Base-by-base conservation (phyloP, 2,329 filamentous ascomycete genomes). In the Apiospora kogelbergensis region DNA sequence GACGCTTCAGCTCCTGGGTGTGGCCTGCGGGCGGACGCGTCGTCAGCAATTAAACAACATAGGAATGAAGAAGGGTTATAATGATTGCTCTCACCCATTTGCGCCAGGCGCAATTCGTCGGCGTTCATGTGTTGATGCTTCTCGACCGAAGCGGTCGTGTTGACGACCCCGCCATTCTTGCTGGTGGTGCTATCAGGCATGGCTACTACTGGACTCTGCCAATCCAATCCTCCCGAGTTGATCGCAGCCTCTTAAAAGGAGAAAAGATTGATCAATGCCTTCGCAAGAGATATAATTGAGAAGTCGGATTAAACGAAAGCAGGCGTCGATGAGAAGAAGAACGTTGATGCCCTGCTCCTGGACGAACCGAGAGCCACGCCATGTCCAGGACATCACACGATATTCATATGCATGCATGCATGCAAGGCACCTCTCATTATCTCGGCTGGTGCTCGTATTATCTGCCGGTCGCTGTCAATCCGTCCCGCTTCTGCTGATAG, bases 1-100 rank as follows among this genome's bases (percentile, higher is more conserved):
- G 82, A 17, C 84, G 79, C 68, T 83, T 80, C 22, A 85, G 75
- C 71, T 85, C 83, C 70, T 85, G 83, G n/a, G 79, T 81, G 71
- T 85, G 84, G 13, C 84, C 84, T 81, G 24, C 15, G 40, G n/a
- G n/a, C n/a, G n/a, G n/a, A n/a, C n/a, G n/a, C n/a, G n/a, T n/a
- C n/a, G n/a, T n/a, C n/a, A n/a, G n/a, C n/a, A n/a, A n/a, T n/a
- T n/a, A n/a, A n/a, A n/a, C n/a, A n/a, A n/a, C n/a, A n/a, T n/a
- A n/a, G n/a, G n/a, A n/a, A n/a, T n/a, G n/a, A n/a, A n/a, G n/a
- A n/a, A n/a, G n/a, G n/a, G n/a, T n/a, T n/a, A n/a, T n/a, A n/a
- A n/a, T n/a, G n/a, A n/a, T n/a, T n/a, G n/a, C n/a, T n/a, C 78
- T 37, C 70, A 82, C 81, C 81, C 81, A 83, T 83, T 69, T 83